phyloP scores from a whole-genome alignment of 257 asterid species.

The Nicotiana noctiflora region DNA sequence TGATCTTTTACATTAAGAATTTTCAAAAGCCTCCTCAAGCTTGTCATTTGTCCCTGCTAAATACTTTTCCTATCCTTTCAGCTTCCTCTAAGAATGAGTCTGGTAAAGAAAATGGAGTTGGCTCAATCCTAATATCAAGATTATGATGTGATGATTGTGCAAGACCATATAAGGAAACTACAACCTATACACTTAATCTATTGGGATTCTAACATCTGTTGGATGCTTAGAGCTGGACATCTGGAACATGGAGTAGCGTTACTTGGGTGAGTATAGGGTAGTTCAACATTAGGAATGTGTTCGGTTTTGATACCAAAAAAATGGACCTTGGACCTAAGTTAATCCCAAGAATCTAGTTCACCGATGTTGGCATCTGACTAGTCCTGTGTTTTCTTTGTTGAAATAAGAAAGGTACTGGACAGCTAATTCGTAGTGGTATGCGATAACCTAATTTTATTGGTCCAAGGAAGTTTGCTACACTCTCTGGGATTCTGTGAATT shows the following conservation, averaged over 20 bases:
- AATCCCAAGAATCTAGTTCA: not conserved
- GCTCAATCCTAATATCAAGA: not conserved
- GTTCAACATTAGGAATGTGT: not conserved
- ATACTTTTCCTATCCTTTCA: not conserved
- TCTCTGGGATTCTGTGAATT: not conserved
- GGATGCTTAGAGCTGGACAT: not conserved
- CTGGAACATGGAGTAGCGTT: not conserved
- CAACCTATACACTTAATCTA: not conserved
- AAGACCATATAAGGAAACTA: not conserved
- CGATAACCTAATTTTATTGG: not conserved
- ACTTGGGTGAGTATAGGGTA: not conserved
- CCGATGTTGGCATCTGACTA: not conserved
- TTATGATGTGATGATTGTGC: not conserved
- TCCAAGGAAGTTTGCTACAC: not conserved
- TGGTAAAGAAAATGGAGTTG: not conserved
- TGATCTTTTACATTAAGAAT: not conserved
- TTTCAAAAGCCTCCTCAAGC: not conserved
- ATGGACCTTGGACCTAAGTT: not conserved
- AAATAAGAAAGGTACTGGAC: not conserved
- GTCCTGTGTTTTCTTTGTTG: not conserved
- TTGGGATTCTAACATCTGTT: not conserved
- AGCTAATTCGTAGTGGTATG: not conserved
- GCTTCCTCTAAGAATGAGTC: not conserved
- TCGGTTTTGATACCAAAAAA: not conserved
- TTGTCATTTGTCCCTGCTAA: constrained; percentile 1